Conservation (phyloP, 345 rosid genomes). For the Litchi chinensis region DNA sequence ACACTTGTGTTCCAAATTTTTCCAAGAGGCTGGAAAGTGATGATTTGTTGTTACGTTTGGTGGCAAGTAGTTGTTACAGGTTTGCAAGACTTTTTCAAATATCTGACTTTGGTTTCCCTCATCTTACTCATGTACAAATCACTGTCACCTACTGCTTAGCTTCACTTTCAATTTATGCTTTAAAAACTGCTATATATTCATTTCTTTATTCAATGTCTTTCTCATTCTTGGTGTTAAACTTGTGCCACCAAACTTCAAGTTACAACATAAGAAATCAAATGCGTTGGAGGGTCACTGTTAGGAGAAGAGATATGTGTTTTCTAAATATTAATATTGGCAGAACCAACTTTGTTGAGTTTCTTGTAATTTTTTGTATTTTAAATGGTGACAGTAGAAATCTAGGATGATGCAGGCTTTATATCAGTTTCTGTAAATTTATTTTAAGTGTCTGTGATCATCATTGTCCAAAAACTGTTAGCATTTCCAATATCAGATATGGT, state of each 20-base stretch:
- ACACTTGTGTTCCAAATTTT: neutral
- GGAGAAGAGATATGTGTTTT: constrained; percentile 9
- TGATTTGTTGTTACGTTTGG: constrained; percentile 52
- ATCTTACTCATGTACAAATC: constrained; percentile 24
- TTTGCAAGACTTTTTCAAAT: constrained; percentile 31
- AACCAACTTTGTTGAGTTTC: constrained; percentile 16
- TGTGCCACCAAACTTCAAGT: constrained; percentile 34
- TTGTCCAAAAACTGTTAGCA: too few species aligned
- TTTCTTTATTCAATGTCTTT: constrained; percentile 8
- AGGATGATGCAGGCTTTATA: constrained; percentile 8
- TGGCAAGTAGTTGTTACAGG: constrained; percentile 47
- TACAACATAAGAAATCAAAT: constrained; percentile 24
- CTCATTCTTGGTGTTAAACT: constrained; percentile 24
- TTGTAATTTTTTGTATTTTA: neutral
- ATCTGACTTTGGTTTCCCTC: constrained; percentile 65
- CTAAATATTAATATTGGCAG: neutral
- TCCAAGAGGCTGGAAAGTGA: constrained; percentile 32
- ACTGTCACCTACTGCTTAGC: constrained; percentile 51
- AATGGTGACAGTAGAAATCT: neutral
- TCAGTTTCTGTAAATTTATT: neutral
- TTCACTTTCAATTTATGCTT: constrained; percentile 49
- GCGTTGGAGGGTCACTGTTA: constrained; percentile 43
- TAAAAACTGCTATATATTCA: constrained; percentile 22
- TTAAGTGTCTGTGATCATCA: too few species aligned
- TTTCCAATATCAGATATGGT: too few species aligned